Conservation (phyloP, 805 yeast species). For the Candida rishiriensis region DNA sequence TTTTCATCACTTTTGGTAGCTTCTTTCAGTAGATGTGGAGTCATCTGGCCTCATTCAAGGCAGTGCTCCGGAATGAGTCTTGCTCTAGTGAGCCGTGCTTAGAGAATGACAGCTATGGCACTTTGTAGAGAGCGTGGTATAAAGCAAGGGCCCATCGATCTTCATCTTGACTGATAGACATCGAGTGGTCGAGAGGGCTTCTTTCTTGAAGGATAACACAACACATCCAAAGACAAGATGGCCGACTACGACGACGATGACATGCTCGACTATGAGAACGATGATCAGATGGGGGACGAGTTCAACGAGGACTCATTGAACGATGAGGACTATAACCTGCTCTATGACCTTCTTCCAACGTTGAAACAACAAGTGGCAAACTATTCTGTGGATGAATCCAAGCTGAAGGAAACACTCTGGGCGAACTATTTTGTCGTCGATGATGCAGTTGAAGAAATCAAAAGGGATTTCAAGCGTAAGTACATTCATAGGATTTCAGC, state of each 20-base stretch:
- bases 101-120: too few relatives aligned
- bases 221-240: conserved; percentile 5
- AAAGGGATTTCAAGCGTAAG: conserved; percentile 28
- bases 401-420: conserved; percentile 56
- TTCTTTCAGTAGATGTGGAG: too few relatives aligned
- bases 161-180: too few relatives aligned
- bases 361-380: conserved; percentile 34
- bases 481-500: conserved; percentile 3
- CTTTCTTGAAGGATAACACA: not conserved
- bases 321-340: conserved; percentile 39
- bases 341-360: conserved; percentile 40
- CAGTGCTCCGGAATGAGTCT: too few relatives aligned
- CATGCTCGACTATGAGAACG: conserved; percentile 16
- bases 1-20: too few relatives aligned
- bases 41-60: too few relatives aligned
- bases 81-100: too few relatives aligned
- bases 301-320: conserved; percentile 37
- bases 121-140: too few relatives aligned
- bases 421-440: conserved; percentile 53
- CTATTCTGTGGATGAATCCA: conserved; percentile 44
- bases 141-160: too few relatives aligned
- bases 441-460: conserved; percentile 45
- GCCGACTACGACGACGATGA: conserved; percentile 20
- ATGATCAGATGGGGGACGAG: conserved; percentile 24
- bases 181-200: too few relatives aligned